Conservation (phyloP, 345 rosid species). For the Brassica cretica region DNA sequence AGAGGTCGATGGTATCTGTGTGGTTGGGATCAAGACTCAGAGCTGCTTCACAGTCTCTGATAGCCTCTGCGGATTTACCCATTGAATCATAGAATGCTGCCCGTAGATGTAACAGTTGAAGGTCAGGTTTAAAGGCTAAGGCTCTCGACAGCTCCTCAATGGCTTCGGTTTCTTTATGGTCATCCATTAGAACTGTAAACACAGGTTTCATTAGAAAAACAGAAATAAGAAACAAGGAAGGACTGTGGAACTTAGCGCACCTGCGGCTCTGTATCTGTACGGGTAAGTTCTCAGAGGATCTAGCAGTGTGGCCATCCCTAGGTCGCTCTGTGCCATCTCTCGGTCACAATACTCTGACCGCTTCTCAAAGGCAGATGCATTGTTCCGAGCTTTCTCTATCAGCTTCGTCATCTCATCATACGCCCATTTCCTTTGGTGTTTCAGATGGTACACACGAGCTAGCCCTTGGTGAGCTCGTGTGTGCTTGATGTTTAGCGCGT, state of each 20-base stretch:
- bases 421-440: constrained; percentile 77
- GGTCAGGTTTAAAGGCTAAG: constrained; percentile 84
- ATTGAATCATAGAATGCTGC: constrained; percentile 91
- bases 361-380: constrained; percentile 92
- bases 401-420: constrained; percentile 96
- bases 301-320: constrained; percentile 67
- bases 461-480: constrained; percentile 97
- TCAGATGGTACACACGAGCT: constrained; percentile 84
- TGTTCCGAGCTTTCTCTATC: constrained; percentile 85
- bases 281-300: constrained; percentile 97
- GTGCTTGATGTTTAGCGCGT: constrained; percentile 90
- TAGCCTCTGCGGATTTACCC: constrained; percentile 53
- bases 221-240: background rate
- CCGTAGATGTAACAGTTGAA: constrained; percentile 86
- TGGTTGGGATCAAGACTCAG: constrained; percentile 79
- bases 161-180: constrained; percentile 89
- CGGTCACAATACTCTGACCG: constrained; percentile 95
- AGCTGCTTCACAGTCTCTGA: constrained; percentile 94
- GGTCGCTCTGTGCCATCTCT: constrained; percentile 88
- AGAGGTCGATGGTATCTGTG: constrained; percentile 61
- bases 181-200: constrained; percentile 82
- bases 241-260: constrained; percentile 34
- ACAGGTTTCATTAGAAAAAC: no score
- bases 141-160: constrained; percentile 78
- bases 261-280: constrained; percentile 96